Evolutionary conservation across 768 basidiomycete genomes (phyloP).

Genomic region (Russula brevipes): DNA sequence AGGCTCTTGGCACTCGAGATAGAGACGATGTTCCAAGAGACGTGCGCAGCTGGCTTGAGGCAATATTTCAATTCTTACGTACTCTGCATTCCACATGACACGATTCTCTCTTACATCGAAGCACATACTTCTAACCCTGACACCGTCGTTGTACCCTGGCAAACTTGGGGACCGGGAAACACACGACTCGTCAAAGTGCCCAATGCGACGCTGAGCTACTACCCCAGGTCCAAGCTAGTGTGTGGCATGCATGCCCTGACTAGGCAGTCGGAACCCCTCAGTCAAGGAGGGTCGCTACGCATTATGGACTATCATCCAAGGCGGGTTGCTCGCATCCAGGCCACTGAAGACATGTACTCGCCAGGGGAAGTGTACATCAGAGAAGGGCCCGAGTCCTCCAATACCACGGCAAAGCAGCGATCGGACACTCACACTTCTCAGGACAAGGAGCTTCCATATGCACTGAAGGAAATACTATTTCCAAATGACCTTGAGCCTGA

Average conservation of each 20-base stretch:
- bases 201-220: background rate
- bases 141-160: background rate
- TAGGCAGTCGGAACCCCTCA: background rate
- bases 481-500: background rate
- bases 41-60: background rate
- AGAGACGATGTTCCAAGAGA: too few species aligned
- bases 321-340: background rate
- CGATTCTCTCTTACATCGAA: background rate
- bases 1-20: background rate
- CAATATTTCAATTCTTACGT: background rate
- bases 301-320: slow-evolving; percentile 6
- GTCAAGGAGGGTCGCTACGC: background rate
- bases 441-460: background rate
- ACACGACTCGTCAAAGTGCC: background rate
- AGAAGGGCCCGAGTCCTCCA: background rate
- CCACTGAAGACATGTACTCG: background rate
- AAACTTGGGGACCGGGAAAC: background rate
- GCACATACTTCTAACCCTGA: background rate
- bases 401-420: background rate
- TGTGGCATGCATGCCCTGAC: background rate
- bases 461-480: background rate
- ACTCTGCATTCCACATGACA: background rate
- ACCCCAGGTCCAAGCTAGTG: background rate
- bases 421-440: too few species aligned
- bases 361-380: background rate